Evolutionary conservation across 2,329 filamentous ascomycete species (phyloP).

Genomic region (Myriosclerotinia curreyana): DNA sequence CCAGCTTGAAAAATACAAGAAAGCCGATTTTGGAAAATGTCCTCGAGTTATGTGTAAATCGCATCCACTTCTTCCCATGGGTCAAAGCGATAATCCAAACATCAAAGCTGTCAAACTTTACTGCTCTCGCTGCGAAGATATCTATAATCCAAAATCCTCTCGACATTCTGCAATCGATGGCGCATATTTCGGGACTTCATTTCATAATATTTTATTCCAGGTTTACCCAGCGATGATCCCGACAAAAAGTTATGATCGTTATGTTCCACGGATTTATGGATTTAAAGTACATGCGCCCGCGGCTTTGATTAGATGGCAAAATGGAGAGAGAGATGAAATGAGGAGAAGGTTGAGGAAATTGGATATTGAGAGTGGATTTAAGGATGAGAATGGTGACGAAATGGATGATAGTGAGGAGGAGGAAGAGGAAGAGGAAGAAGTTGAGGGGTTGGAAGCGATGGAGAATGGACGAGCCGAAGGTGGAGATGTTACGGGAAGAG

Average conservation of each 20-base stretch:
- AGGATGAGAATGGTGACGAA: conserved; percentile 61
- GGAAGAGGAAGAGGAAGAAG: conserved; percentile 44
- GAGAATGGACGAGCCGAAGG: conserved; percentile 3
- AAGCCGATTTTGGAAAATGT: conserved; percentile 96
- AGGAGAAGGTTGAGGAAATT: conserved; percentile 68
- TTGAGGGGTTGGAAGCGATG: conserved; percentile 6
- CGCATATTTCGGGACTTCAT: conserved; percentile 96
- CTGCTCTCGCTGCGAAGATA: conserved; percentile 94
- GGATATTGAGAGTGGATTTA: conserved; percentile 76
- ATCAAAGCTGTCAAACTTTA: conserved; percentile 93
- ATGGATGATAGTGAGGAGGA: conserved; percentile 55
- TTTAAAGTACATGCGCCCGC: conserved; percentile 93
- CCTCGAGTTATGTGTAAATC: conserved; percentile 92
- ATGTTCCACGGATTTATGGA: conserved; percentile 87
- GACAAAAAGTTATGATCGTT: conserved; percentile 78
- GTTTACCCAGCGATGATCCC: conserved; percentile 91
- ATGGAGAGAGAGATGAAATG: conserved; percentile 76
- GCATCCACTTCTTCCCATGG: conserved; percentile 91
- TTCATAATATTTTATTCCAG: conserved; percentile 99
- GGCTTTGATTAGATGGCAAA: conserved; percentile 88
- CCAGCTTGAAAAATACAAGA: conserved; percentile 98
- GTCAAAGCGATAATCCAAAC: conserved; percentile 84
- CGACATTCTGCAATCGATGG: conserved; percentile 94
- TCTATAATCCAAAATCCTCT: conserved; percentile 97
- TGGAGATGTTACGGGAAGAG: conserved; percentile 4